phyloP scores from a whole-genome alignment of 108 stramenopile genomes.

The Chaetoceros tenuissimus region DNA sequence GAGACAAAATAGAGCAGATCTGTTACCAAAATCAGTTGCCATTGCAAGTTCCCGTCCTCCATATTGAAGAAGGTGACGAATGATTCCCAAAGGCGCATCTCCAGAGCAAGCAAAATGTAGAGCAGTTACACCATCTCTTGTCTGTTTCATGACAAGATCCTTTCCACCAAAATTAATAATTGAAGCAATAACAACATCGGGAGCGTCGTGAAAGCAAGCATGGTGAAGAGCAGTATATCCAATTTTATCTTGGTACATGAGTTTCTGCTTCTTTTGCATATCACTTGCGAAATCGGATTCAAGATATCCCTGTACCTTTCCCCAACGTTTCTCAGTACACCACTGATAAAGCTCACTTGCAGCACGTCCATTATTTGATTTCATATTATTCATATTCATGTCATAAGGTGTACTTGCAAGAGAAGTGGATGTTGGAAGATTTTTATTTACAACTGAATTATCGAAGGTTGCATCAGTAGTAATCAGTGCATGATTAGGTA shows the following conservation, averaged over 20 bases:
- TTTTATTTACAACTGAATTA: no score
- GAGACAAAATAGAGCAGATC: no score
- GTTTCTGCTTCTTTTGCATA: background rate
- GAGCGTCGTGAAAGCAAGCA: background rate
- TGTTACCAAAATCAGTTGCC: background rate
- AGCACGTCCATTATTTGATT: no score
- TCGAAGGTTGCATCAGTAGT: no score
- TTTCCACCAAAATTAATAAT: background rate
- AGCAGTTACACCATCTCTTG: background rate
- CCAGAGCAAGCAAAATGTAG: background rate
- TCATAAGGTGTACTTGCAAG: no score
- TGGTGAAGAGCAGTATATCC: background rate
- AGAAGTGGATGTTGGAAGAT: no score
- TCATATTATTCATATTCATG: no score
- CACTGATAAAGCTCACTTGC: no score
- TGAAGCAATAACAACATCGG: background rate
- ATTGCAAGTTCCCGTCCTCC: background rate
- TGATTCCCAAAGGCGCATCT: background rate
- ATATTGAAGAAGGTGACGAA: background rate
- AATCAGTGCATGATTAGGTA: no score
- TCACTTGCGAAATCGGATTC: background rate
- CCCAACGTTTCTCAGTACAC: background rate
- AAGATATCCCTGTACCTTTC: background rate
- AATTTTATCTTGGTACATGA: background rate
- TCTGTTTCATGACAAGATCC: background rate